Base-by-base conservation (phyloP, 2,329 filamentous ascomycete species). In the Myrmaecium sp. region DNA sequence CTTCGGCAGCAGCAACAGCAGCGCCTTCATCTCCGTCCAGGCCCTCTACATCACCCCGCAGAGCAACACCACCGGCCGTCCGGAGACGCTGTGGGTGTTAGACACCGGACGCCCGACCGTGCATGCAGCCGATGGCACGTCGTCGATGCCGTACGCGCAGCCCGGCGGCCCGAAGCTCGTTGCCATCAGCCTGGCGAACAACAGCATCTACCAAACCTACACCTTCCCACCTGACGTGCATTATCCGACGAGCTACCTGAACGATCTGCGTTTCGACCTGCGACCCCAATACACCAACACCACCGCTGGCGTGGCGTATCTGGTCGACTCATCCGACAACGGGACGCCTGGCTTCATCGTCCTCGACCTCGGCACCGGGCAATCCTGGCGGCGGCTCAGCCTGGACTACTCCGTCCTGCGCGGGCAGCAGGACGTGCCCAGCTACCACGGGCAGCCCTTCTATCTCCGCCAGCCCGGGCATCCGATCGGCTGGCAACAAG, bases 201-300 rank as follows among this genome's bases (percentile, higher is more conserved):
- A 64, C 37, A 41, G 46, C 5, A 43, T 64, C 21, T 54, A 64
- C 41, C 47, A 57, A 27, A 64, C 57, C 1, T 64, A 63, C 33
- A 41, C 58, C 2, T 65, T 66, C 37, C 54, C 56, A 1, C 30
- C 46, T 2, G 44, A 36, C 6, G 57, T 62, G 3, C 56, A 57
- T 5, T 58, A 49, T 29, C 35, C 53, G 4, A 55, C 58, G 33
- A 57, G 49, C 16, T 65, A 65, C 36, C 51, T 62, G 21, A 64
- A 65, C 38, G 61, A 65, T 30, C 49, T 65, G 12, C 57, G 62
- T 24, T 59, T 66, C 37, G 60, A 66, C 34, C 48, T 64, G 15
- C 49, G 50, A 10, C 29, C 53, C 1, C 39, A 41, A 17, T 21
- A 54, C 8, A 57, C 54, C 0, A 31, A 44, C n/a, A 51, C 48